Evolutionary conservation across 176 grass and related monocot species (phyloP), one percentile per base, ranked within the genome.

Genomic region (Oryza longistaminata): DNA sequence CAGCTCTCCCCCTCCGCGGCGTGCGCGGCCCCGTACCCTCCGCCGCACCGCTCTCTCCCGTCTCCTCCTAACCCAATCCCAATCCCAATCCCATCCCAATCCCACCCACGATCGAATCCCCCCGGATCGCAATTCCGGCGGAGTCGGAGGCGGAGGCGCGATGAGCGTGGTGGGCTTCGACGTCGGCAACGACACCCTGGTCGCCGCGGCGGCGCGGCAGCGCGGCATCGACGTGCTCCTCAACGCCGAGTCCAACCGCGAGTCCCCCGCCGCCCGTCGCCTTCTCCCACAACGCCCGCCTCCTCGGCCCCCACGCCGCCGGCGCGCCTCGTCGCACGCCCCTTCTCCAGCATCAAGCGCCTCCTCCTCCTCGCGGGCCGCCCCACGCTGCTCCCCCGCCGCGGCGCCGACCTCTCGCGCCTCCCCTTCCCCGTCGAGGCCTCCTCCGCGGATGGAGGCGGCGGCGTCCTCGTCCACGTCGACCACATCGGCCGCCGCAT

Each of bases 101-200:
- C n/a, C 29, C 29, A 31, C 1, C 76, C 27, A 53, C 70, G 73
- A 83, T 88, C 87, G 58, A 60, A 74, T 22, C 82, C 29, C 29
- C 29, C 77, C 73, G 43, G 81, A 77, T 72, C 74, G 84, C 24
- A 46, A 79, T 77, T 77, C 35, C 52, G 15, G 53, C 49, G 50
- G 78, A 78, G 37, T n/a, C 49, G 55, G 78, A 78, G 37, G 35
- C 49, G 55, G n/a, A n/a, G n/a, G 33, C 11, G 39, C 70, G 81
- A 91, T 87, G 90, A 91, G 90, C 75, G 95, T 89, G 60, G 87
- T 94, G 13, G 95, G 95, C 22, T 91, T 97, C 78, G 95, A 97
- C 79, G 79, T 94, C 33, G 95, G 95, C 84, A 97, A 97, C 85
- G 95, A 94, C 80, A 95, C 82, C 27, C 92, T 90, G 62, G 93